Evolutionary conservation across 2,329 filamentous ascomycete species (phyloP).

Genomic region (Aspergillus uvarum): DNA sequence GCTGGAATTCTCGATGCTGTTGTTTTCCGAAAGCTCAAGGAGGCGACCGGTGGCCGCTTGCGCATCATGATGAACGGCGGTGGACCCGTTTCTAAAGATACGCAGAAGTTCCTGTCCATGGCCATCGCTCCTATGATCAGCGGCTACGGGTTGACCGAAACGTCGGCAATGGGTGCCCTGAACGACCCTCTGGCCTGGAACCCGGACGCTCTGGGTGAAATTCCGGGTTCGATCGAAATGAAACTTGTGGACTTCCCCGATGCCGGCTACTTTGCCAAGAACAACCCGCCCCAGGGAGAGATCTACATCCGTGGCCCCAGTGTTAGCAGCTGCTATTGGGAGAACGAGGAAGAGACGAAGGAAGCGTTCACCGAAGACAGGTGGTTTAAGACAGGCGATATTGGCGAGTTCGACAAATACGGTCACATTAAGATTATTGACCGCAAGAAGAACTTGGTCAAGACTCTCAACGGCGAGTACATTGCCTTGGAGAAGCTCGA

Average conservation of each 20-base stretch:
- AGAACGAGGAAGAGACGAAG: conserved; percentile 81
- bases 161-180: conserved; percentile 62
- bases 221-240: conserved; percentile 75
- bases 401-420: conserved; percentile 79
- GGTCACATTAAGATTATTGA: conserved; percentile 88
- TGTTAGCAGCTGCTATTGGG: conserved; percentile 75
- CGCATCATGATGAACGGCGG: conserved; percentile 93
- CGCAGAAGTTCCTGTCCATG: conserved; percentile 86
- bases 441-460: conserved; percentile 97
- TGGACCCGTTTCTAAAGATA: conserved; percentile 83
- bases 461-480: conserved; percentile 93
- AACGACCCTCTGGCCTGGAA: conserved; percentile 81
- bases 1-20: conserved; percentile 71
- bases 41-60: conserved; percentile 82
- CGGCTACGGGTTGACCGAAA: conserved; percentile 95
- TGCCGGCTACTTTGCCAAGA: conserved; percentile 76
- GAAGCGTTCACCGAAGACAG: conserved; percentile 77
- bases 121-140: conserved; percentile 91
- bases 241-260: conserved; percentile 91
- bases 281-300: conserved; percentile 81
- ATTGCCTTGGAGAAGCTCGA: conserved; percentile 96
- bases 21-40: conserved; percentile 89
- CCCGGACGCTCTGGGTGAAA: conserved; percentile 71
- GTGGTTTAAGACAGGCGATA: conserved; percentile 97
- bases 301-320: conserved; percentile 81